phyloP scores from a whole-genome alignment of 805 yeast species.

The Candida parachauliodes region DNA sequence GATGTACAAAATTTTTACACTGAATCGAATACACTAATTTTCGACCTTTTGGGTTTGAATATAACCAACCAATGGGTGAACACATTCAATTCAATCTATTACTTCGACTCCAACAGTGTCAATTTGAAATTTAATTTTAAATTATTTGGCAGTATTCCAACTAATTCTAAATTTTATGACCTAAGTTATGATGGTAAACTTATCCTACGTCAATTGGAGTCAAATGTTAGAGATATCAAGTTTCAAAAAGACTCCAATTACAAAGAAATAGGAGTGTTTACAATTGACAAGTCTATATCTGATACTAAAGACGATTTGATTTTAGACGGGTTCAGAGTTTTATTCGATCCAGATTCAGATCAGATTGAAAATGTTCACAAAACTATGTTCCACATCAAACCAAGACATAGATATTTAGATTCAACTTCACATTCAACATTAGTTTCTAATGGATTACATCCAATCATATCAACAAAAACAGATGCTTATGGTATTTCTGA shows the following conservation, averaged over 20 bases:
- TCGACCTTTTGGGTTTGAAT: conserved; percentile 17
- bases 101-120: conserved; percentile 13
- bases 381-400: conserved; percentile 41
- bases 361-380: conserved; percentile 21
- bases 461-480: conserved; percentile 21
- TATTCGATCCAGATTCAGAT: conserved; percentile 18
- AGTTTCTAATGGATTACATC: conserved; percentile 34
- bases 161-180: conserved; percentile 4
- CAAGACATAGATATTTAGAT: conserved; percentile 26
- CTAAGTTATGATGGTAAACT: not conserved
- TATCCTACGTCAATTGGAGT: conserved; percentile 1
- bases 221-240: not conserved
- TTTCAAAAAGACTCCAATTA: conserved; percentile 7
- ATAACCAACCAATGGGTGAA: conserved; percentile 22
- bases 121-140: conserved; percentile 6
- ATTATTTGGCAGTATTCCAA: conserved; percentile 1
- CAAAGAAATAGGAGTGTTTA: conserved; percentile 37
- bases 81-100: conserved; percentile 27
- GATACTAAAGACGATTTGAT: conserved; percentile 29
- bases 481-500: conserved; percentile 11
- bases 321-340: conserved; percentile 32
- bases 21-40: conserved; percentile 16
- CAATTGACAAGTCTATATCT: conserved; percentile 23
- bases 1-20: conserved; percentile 18
- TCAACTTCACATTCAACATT: conserved; percentile 1